These are phyloP conservation scores for Saccharomyces mikatae DNA, from an alignment of 805 yeast genomes.

Conservation along the genomic window DNA sequence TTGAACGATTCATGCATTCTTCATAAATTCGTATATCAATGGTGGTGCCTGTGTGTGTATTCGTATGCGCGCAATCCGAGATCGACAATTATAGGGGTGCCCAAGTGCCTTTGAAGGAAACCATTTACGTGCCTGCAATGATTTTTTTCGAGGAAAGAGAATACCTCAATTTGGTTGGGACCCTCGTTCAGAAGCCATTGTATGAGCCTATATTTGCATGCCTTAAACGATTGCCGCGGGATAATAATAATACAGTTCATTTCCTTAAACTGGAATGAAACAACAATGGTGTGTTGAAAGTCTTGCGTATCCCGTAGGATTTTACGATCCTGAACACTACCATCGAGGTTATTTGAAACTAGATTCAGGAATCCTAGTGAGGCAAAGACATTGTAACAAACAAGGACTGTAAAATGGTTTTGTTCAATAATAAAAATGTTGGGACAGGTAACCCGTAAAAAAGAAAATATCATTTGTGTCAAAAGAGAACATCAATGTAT, in stretches of 20 bases:
- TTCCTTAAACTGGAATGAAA: not conserved
- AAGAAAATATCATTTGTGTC: no score
- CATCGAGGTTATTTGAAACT: no score
- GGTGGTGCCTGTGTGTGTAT: not conserved
- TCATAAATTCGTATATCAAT: not conserved
- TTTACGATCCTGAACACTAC: no score
- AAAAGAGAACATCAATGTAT: no score
- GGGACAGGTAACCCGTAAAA: no score
- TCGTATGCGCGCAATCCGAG: not conserved
- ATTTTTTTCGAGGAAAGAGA: not conserved
- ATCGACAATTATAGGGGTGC: not conserved
- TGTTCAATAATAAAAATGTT: no score
- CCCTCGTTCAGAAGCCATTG: not conserved
- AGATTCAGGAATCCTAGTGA: no score
- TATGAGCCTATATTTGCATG: not conserved
- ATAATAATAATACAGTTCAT: not conserved
- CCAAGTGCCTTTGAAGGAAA: not conserved
- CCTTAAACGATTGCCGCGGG: not conserved
- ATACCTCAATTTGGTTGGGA: not conserved
- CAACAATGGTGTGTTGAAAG: not conserved
- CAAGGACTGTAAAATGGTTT: no score
- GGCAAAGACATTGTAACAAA: no score
- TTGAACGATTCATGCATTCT: no score
- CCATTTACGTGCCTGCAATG: not conserved
- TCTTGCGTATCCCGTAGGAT: no score